Conservation (phyloP, 2,329 filamentous ascomycete genomes). For the Thielaviopsis musarum region DNA sequence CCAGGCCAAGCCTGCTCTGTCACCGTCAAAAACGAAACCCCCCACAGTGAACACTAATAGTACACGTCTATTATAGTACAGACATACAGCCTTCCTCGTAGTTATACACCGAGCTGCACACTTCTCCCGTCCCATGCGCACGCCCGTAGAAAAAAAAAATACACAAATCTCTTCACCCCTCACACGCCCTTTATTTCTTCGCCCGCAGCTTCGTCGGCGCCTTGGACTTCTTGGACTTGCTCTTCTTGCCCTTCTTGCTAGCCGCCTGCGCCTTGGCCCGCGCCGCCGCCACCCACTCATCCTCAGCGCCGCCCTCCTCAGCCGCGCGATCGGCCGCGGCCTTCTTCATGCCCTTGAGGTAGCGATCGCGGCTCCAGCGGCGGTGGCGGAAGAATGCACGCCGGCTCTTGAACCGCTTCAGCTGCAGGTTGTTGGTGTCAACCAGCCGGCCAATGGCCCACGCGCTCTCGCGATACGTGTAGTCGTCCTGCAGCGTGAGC, state of each 20-base stretch:
- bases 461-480: conserved; percentile 44
- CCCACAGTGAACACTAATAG: not conserved
- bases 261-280: conserved; percentile 16
- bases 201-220: conserved; percentile 19
- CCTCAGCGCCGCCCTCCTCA: conserved; percentile 14
- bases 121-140: not conserved
- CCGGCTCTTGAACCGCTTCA: conserved; percentile 33
- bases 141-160: not conserved
- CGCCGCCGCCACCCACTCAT: conserved; percentile 16
- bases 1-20: not conserved
- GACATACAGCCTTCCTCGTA: not conserved
- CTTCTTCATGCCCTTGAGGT: conserved; percentile 25
- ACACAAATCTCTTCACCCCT: not conserved
- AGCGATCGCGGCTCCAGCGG: conserved; percentile 26
- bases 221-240: conserved; percentile 21
- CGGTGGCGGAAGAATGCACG: conserved; percentile 31
- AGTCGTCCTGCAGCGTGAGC: conserved; percentile 33
- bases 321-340: conserved; percentile 20
- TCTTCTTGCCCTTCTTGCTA: conserved; percentile 21
- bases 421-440: conserved; percentile 31
- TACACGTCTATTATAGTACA: not conserved
- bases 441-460: conserved; percentile 40
- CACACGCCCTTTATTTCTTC: conserved; percentile 3
- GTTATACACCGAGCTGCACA: not conserved
- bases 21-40: not conserved